phyloP scores from a whole-genome alignment of 305 asterid genomes.

The Fraxinus xanthoxyloides region DNA sequence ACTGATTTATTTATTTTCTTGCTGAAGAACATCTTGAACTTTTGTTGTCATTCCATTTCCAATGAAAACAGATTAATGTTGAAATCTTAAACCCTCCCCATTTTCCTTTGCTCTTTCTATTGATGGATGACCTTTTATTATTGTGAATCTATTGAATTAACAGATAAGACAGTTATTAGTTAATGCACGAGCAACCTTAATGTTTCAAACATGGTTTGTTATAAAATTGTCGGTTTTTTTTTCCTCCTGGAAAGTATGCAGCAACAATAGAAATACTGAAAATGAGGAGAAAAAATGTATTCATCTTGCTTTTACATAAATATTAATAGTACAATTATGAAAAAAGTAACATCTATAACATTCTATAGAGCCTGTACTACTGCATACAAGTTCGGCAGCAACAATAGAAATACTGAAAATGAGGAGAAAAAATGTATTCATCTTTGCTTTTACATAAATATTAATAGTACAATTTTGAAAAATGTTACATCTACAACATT shows the following conservation, averaged over 20 bases:
- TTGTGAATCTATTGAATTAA: not conserved
- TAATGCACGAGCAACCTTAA: not conserved
- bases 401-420: not conserved
- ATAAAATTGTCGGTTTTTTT: not conserved
- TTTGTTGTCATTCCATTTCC: constrained; percentile 3
- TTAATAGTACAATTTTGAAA: not conserved
- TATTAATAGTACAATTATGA: not conserved
- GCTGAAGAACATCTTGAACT: not conserved
- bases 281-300: not conserved
- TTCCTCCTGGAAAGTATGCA: not conserved
- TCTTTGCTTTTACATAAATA: not conserved
- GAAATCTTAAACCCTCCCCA: not conserved
- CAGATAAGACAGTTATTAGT: not conserved
- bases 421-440: not conserved
- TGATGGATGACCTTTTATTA: not conserved
- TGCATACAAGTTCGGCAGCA: too few relatives aligned
- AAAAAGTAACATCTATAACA: not conserved
- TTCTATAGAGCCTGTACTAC: not conserved
- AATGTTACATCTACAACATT: not conserved
- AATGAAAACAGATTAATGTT: not conserved
- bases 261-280: not conserved
- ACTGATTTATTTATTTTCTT: constrained; percentile 24
- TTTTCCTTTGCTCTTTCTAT: not conserved
- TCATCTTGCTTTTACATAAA: not conserved
- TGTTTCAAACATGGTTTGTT: not conserved